Evolutionary conservation across 169 alveolate genomes (phyloP).

Genomic region (Ophryocystis elektroscirrha): DNA sequence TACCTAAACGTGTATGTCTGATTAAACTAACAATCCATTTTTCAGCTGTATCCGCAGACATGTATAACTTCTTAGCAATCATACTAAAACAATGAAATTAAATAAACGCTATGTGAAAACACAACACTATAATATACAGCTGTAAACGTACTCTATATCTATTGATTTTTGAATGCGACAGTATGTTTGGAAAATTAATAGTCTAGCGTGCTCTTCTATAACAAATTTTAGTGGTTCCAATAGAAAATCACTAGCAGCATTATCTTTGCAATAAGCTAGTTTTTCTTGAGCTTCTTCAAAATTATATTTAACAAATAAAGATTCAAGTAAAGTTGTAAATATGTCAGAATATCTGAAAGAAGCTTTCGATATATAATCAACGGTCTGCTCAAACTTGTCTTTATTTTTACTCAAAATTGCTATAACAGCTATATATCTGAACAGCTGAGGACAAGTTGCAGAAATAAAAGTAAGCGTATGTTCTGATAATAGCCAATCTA

Average conservation of each 20-base stretch:
- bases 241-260: conserved; percentile 41
- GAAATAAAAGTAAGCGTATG: no score
- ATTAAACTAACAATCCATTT: conserved; percentile 66
- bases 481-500: no score
- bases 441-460: no score
- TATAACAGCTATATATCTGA: no score
- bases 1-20: conserved; percentile 39
- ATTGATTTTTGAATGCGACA: conserved; percentile 66
- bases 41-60: conserved; percentile 58
- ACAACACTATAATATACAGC: not conserved
- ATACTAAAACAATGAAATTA: conserved; percentile 17
- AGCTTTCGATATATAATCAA: conserved; percentile 31
- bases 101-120: not conserved
- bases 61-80: conserved; percentile 53
- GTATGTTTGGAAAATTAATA: conserved; percentile 59
- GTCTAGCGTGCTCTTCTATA: conserved; percentile 54
- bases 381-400: no score
- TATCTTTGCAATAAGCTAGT: conserved; percentile 36
- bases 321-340: conserved; percentile 52
- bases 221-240: conserved; percentile 47
- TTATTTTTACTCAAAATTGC: no score
- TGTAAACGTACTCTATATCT: conserved; percentile 33
- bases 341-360: conserved; percentile 49
- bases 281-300: conserved; percentile 58
- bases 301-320: conserved; percentile 52